Evolutionary conservation across 768 basidiomycete species (phyloP), one percentile per base, ranked within the genome.

Genomic region (Gyrodon lividus): DNA sequence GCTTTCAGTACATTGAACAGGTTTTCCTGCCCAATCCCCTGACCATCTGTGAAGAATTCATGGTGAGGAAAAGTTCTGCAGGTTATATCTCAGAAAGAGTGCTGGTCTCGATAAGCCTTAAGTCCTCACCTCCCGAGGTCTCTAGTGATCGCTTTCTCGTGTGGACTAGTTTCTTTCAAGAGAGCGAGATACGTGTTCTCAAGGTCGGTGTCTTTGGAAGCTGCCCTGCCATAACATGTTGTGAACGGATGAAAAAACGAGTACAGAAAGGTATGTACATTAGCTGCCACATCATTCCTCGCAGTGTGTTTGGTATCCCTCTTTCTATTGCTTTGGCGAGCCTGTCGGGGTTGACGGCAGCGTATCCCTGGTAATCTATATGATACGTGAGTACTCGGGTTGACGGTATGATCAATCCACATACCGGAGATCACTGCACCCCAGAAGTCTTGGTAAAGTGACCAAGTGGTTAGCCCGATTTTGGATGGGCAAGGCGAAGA

Each of bases 1-100:
- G 97, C 97, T 68, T 98, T 98, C 28, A 98, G 77, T 31, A 99
- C 95, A 64, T 98, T 98, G 75, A 98, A 98, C 31, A 99, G 70
- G 63, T 96, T 95, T 70, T 98, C 96, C 67, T 98, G 95, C 2
- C 97, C 97, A 23, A 95, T 87, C 8, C 96, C 97, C 60, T 90
- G 89, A 3, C 87, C 93, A 59, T 97, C 90, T 38, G 83, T 92
- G 69, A 98, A 99, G 73, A 92, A 98, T 41, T 90, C 87, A 62
- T 98, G 95, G 65, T 94, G 90, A 22, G 97, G 97, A 71, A 99
- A 98, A 3, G 97, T 99, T 67, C 92, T 89, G 55, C 17, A 45
- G 26, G 40, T 50, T 30, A 41, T 48, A 54, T 39, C 51, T 55
- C 46, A 51, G 51, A 58, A 51, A 33, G 33, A 50, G 41, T 43